These are phyloP conservation scores for Auriculariales sp. DNA, from an alignment of 768 basidiomycete genomes.

Conservation along the genomic window DNA sequence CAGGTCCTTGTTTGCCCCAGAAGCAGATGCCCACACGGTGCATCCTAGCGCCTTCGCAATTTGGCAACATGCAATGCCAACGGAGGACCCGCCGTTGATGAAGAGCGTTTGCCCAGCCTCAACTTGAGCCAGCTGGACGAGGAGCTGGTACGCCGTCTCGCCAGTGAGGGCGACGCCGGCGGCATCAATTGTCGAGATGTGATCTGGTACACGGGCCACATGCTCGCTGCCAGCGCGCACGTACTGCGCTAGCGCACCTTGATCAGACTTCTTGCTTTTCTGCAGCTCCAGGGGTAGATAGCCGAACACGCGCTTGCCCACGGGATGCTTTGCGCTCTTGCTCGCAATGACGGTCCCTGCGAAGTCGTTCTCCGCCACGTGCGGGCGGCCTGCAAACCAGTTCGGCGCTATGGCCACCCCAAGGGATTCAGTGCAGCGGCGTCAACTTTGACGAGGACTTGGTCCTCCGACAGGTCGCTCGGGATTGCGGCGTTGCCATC, in stretches of 20 bases:
- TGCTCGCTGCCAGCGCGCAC: no score
- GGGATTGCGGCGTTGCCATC: conserved; percentile 17
- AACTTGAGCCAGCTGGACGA: conserved; percentile 33
- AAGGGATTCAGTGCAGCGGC: conserved; percentile 56
- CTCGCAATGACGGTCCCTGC: conserved; percentile 45
- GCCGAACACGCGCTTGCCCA: conserved; percentile 55
- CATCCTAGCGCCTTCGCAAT: conserved; percentile 52
- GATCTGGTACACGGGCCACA: conserved; percentile 28
- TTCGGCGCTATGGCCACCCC: conserved; percentile 38
- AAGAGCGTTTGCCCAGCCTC: conserved; percentile 46
- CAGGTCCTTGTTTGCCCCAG: conserved; percentile 41
- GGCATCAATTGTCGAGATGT: conserved; percentile 39
- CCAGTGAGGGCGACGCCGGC: conserved; percentile 46
- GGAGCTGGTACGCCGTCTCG: conserved; percentile 42
- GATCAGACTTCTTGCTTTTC: conserved; percentile 24
- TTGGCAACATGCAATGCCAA: conserved; percentile 59
- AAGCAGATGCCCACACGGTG: conserved; percentile 43
- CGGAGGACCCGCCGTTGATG: conserved; percentile 58
- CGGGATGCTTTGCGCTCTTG: conserved; percentile 34
- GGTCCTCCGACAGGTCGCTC: conserved; percentile 18
- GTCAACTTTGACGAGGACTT: conserved; percentile 36
- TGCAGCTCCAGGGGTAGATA: no score
- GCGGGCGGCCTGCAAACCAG: conserved; percentile 31
- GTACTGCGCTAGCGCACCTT: conserved; percentile 51
- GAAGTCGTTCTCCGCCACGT: conserved; percentile 46